Conservation (phyloP, 2,329 filamentous ascomycete genomes). For the Phyllosticta citrichinensis region DNA sequence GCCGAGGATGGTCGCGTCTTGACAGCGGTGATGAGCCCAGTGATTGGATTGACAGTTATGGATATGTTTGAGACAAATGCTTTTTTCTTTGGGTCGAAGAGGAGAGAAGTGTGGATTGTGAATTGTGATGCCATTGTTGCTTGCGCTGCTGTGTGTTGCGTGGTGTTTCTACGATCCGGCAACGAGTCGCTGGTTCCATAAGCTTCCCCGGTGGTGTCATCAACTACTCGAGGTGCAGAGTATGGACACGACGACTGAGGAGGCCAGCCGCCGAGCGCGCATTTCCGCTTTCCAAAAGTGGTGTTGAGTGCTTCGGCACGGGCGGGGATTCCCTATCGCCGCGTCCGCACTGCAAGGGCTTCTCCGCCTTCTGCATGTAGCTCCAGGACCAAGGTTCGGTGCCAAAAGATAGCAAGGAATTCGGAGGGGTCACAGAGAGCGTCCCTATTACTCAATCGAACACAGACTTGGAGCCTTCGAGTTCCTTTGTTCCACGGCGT, state of each 20-base stretch:
- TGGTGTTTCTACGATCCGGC: neutral
- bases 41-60: slow-evolving; percentile 30
- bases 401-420: too few relatives aligned
- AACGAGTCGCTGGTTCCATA: neutral
- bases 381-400: too few relatives aligned
- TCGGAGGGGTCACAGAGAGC: too few relatives aligned
- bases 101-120: slow-evolving; percentile 35
- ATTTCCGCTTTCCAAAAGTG: neutral
- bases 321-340: too few relatives aligned
- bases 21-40: slow-evolving; percentile 33
- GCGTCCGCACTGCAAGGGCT: too few relatives aligned
- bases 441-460: too few relatives aligned
- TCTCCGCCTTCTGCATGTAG: too few relatives aligned
- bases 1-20: slow-evolving; percentile 18
- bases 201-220: neutral
- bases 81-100: slow-evolving; percentile 40
- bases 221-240: neutral
- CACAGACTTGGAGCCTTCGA: too few relatives aligned
- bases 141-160: neutral
- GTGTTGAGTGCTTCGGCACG: too few relatives aligned
- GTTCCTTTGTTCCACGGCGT: too few relatives aligned
- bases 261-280: neutral
- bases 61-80: slow-evolving; percentile 33
- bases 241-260: too few relatives aligned
- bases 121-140: neutral